phyloP scores from a whole-genome alignment of 2,329 filamentous ascomycete genomes.

The Byssochlamys sp. region DNA sequence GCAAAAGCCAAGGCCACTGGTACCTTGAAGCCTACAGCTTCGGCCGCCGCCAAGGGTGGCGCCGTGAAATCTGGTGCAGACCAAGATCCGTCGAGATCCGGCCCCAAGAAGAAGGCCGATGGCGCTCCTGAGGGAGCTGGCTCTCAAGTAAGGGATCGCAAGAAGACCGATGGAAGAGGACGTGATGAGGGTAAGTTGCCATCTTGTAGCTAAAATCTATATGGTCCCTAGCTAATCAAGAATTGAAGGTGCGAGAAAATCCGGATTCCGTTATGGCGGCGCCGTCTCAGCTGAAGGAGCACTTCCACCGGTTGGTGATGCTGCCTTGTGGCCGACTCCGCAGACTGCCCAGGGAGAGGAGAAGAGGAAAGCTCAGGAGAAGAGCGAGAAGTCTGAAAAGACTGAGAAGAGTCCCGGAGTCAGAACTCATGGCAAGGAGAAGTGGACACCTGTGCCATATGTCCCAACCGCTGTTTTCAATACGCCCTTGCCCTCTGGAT shows the following conservation, averaged over 20 bases:
- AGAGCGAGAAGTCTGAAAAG: slow-evolving; percentile 47
- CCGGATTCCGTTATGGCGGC: slow-evolving; percentile 7
- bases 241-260: slow-evolving; percentile 13
- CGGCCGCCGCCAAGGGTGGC: slow-evolving; percentile 10
- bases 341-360: slow-evolving; percentile 68
- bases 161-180: slow-evolving; percentile 33
- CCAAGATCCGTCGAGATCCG: slow-evolving; percentile 31
- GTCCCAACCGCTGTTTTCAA: slow-evolving; percentile 78
- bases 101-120: slow-evolving; percentile 31
- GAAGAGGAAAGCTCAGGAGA: slow-evolving; percentile 61
- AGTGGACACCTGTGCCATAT: slow-evolving; percentile 76
- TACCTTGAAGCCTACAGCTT: slow-evolving; percentile 16
- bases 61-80: slow-evolving; percentile 26
- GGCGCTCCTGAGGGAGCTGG: slow-evolving; percentile 13
- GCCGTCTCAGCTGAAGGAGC: slow-evolving; percentile 15
- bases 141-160: slow-evolving; percentile 21
- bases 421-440: slow-evolving; percentile 59
- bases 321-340: slow-evolving; percentile 80
- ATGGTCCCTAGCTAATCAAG: neutral
- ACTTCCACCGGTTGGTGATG: slow-evolving; percentile 63
- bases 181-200: slow-evolving; percentile 25
- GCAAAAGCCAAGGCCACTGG: slow-evolving; percentile 38
- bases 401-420: slow-evolving; percentile 53
- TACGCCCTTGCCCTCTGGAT: slow-evolving; percentile 56
- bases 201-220: neutral